Evolutionary conservation across 2,329 filamentous ascomycete species (phyloP).

Genomic region (Plectosphaerella sp.): DNA sequence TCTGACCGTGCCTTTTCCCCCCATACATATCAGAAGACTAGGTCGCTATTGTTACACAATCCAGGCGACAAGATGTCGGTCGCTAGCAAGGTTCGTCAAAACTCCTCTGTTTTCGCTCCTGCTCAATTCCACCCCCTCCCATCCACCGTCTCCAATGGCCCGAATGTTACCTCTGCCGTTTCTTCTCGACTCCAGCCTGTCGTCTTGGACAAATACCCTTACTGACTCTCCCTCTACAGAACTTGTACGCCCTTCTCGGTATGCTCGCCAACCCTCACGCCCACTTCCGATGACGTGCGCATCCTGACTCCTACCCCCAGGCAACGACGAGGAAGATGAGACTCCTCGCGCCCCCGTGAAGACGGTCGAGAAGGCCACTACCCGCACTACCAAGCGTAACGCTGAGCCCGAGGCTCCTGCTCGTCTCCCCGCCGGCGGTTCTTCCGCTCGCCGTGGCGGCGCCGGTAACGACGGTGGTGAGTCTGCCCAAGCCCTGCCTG

Average conservation of each 20-base stretch:
- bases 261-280: constrained; percentile 34
- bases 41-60: constrained; percentile 17
- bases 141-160: not conserved
- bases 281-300: constrained; percentile 6
- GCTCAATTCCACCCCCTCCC: not conserved
- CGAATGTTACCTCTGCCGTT: not conserved
- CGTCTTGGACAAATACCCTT: not conserved
- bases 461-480: constrained; percentile 84
- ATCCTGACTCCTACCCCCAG: constrained; percentile 29
- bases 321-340: constrained; percentile 64
- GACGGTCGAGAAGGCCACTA: constrained; percentile 78
- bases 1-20: constrained; percentile 14
- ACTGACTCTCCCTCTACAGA: constrained; percentile 47
- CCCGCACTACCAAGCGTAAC: constrained; percentile 80
- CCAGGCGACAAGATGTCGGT: constrained; percentile 17
- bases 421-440: constrained; percentile 33
- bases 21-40: constrained; percentile 14
- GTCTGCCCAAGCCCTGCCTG: constrained; percentile 29
- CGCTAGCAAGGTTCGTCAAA: constrained; percentile 13
- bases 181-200: not conserved
- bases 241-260: constrained; percentile 98
- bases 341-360: constrained; percentile 77
- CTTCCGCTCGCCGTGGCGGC: constrained; percentile 49
- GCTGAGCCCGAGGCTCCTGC: constrained; percentile 68
- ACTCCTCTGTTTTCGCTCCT: not conserved